Percentiles rank a stretch among this genome's conserved stretches.
These are phyloP conservation scores for Plasmodium fragile DNA, from an alignment of 169 alveolate species.

Conservation along the genomic window DNA sequence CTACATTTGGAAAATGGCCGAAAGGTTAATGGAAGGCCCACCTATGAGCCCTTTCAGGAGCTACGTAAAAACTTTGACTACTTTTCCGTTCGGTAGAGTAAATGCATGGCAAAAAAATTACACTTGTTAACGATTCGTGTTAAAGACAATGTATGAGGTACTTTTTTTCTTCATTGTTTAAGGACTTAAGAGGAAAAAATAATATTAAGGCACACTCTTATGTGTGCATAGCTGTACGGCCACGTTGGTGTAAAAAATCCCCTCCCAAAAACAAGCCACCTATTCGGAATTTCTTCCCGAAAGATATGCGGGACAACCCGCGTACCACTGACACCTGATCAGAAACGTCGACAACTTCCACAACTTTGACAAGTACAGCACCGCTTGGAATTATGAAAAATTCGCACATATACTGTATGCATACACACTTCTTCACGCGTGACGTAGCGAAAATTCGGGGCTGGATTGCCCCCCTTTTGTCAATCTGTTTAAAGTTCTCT, in stretches of 20 bases:
- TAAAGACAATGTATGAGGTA: background rate
- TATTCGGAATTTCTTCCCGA: background rate
- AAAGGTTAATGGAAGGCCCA: background rate
- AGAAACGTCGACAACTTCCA: background rate
- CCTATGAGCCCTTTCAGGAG: background rate
- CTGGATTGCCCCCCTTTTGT: background rate
- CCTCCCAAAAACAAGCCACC: background rate
- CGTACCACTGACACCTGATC: background rate
- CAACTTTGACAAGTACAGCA: background rate
- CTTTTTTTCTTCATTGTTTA: background rate
- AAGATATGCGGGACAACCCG: background rate
- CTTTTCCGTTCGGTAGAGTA: background rate
- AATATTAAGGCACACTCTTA: background rate
- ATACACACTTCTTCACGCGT: background rate
- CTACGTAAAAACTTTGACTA: background rate
- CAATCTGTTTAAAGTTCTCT: background rate
- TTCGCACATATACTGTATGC: background rate
- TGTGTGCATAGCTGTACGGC: background rate
- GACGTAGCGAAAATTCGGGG: background rate
- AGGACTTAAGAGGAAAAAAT: background rate
- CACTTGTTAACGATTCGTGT: background rate
- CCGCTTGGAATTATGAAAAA: background rate
- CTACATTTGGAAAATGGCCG: background rate
- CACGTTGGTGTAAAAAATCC: background rate
- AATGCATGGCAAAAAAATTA: background rate